phyloP scores from a whole-genome alignment of 768 basidiomycete genomes.

The Serendipita vermifera region DNA sequence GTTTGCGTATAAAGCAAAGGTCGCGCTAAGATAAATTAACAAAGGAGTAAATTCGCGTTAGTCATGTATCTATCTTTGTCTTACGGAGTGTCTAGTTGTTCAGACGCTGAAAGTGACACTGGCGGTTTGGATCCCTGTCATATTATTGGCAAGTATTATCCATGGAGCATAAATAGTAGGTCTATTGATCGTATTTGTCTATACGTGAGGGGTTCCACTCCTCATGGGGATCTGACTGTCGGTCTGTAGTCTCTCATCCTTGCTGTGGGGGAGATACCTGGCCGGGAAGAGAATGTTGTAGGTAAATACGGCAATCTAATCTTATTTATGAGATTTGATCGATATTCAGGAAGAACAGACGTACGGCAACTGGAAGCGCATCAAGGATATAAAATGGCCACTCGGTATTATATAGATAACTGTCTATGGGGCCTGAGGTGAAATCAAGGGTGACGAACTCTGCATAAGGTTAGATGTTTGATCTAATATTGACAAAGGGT shows the following conservation, averaged over 20 bases:
- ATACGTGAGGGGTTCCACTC: not conserved
- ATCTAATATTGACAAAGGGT: not conserved
- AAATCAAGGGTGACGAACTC: not conserved
- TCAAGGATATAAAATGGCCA: slow-evolving; percentile 4
- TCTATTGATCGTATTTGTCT: not conserved
- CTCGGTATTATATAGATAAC: not conserved
- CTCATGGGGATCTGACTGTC: not conserved
- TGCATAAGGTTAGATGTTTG: not conserved
- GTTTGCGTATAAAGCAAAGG: no score
- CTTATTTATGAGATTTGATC: not conserved
- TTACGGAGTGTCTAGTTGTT: not conserved
- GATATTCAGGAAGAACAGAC: not conserved
- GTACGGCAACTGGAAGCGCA: not conserved
- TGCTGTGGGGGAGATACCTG: not conserved
- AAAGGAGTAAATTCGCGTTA: no score
- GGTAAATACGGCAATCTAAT: not conserved
- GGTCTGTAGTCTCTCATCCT: not conserved
- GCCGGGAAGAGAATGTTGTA: not conserved
- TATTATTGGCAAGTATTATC: not conserved
- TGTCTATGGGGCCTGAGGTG: not conserved
- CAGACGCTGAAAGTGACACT: no score
- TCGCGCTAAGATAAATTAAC: no score
- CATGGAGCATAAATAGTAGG: not conserved
- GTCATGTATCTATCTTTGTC: no score
- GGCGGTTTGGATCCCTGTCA: no score